Evolutionary conservation across 805 yeast genomes (phyloP).

Genomic region (Wickerhamomyces chambardii): DNA sequence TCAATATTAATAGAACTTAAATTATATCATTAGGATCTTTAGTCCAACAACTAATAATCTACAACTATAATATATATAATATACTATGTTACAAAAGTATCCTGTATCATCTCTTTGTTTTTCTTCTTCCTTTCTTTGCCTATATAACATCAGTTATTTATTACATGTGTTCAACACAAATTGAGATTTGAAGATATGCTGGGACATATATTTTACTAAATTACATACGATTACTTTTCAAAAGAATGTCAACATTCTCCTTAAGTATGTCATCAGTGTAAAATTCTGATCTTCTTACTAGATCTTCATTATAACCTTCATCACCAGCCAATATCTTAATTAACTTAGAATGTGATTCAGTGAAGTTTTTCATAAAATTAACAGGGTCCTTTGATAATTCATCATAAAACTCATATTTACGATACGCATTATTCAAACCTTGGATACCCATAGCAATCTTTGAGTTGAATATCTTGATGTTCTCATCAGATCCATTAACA

Average conservation of each 20-base stretch:
- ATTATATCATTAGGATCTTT: too few relatives aligned
- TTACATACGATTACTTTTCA: conserved; percentile 37
- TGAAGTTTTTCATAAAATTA: conserved; percentile 61
- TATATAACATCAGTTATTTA: too few relatives aligned
- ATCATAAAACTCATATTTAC: conserved; percentile 72
- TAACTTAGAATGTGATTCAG: conserved; percentile 74
- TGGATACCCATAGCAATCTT: conserved; percentile 35
- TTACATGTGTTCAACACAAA: too few relatives aligned
- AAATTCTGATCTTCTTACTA: conserved; percentile 76
- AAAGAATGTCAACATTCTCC: conserved; percentile 70
- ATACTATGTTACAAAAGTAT: too few relatives aligned
- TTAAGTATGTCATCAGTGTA: conserved; percentile 66
- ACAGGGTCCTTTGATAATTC: conserved; percentile 73
- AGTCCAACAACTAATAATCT: too few relatives aligned
- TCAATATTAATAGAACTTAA: too few relatives aligned
- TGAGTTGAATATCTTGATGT: conserved; percentile 22
- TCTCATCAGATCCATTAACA: conserved; percentile 16
- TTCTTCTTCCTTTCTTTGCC: too few relatives aligned
- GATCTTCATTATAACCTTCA: conserved; percentile 82
- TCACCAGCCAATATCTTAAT: conserved; percentile 84
- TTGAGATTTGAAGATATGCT: too few relatives aligned
- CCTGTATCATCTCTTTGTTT: too few relatives aligned
- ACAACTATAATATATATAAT: too few relatives aligned
- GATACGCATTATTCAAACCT: conserved; percentile 38
- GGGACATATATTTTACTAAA: background rate